Evolutionary conservation across 1,284 basidiomycete species (phyloP), one percentile per base, ranked within the genome.

Genomic region (Boletus mariae): DNA sequence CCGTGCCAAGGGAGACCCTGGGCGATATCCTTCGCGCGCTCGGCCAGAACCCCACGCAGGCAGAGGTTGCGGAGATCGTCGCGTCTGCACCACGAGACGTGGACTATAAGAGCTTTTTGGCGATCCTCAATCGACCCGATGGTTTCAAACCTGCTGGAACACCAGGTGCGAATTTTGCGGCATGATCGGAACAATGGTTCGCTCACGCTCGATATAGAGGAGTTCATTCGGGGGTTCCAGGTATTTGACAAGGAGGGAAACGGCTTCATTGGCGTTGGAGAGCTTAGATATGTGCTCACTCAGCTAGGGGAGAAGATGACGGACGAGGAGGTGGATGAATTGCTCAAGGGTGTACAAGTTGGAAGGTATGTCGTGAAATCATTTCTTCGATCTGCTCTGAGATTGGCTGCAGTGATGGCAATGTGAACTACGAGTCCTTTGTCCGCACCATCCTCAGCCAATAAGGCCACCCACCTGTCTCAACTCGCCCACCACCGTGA

Each of bases 171-270:
- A 13, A 10, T 12, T 8, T 35, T 3, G 38, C 9, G 8, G 11
- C 23, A 15, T 7, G 5, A 12, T 15, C 2, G 2, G 10, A 23
- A 9, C 2, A 10, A 11, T 20, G 20, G 20, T 20, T 45, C 31
- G 40, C 49, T 56, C 10, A 59, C 26, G 4, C 2, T 47, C 1
- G 4, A 12, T 7, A 10, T 70, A 95, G 96, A 98, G 79, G 96
- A 99, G 70, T 99, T 99, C 75, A 93, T 98, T 66, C 93, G 96
- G 28, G 97, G 97, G 95, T 99, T 99, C 83, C 95, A 98, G 68
- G 96, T 99, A 17, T 99, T 99, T 61, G 96, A 98, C 75, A 98
- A 98, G 75, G 94, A 97, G 59, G 94, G 93, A 42, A 97, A 97
- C 64, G 96, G 96, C 0, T 94, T 90, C 75, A 98, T 98, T 65